phyloP scores from a whole-genome alignment of 225 moss, liverwort and hornwort species.

The Ulota crispa region DNA sequence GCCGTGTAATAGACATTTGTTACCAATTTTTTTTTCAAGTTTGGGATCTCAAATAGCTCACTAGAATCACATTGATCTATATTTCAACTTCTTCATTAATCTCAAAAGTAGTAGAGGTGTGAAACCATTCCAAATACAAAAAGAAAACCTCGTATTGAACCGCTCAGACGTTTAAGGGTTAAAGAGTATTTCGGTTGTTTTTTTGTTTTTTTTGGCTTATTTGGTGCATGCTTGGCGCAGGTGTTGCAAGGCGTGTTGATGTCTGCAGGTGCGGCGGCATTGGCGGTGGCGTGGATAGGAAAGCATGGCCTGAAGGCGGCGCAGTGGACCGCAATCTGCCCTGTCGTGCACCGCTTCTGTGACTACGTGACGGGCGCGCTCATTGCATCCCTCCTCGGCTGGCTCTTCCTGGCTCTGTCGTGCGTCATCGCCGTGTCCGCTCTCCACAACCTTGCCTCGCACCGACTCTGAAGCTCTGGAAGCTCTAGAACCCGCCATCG shows the following conservation, averaged over 20 bases:
- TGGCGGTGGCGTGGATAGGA: conserved; percentile 58
- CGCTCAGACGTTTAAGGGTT: too few relatives aligned
- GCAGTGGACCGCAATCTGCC: conserved; percentile 30
- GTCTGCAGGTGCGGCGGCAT: conserved; percentile 43
- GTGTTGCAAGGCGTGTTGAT: conserved; percentile 37
- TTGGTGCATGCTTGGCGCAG: conserved; percentile 28
- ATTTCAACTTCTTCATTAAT: too few relatives aligned
- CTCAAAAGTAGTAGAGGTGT: too few relatives aligned
- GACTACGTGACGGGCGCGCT: conserved; percentile 58
- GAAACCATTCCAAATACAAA: too few relatives aligned
- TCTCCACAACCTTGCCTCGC: conserved; percentile 40
- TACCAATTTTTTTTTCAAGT: too few relatives aligned
- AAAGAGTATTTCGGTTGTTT: not conserved
- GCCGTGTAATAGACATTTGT: too few relatives aligned
- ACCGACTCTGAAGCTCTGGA: not conserved
- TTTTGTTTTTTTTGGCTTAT: too few relatives aligned
- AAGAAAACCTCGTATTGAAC: too few relatives aligned
- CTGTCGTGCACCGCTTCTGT: conserved; percentile 42
- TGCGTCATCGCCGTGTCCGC: conserved; percentile 37
- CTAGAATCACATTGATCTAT: too few relatives aligned
- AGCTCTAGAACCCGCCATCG: not conserved
- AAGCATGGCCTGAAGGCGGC: conserved; percentile 38
- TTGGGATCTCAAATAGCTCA: too few relatives aligned
- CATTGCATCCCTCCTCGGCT: conserved; percentile 46
- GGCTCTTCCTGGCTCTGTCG: conserved; percentile 33